phyloP scores from a whole-genome alignment of 2,329 filamentous ascomycete species.

The Fusarium mexicanum region DNA sequence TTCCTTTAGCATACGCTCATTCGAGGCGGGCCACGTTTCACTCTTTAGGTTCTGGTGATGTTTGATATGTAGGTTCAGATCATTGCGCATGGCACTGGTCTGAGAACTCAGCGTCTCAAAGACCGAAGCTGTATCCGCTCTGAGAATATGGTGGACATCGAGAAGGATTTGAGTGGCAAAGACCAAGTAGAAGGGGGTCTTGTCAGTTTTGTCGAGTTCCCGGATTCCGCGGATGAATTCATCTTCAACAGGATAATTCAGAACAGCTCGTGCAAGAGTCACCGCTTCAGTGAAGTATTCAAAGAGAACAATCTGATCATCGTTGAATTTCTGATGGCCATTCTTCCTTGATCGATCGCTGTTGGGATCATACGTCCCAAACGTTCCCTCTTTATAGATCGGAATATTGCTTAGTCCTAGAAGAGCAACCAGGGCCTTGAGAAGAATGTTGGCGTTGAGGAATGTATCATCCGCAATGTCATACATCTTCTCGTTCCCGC shows the following conservation, averaged over 20 bases:
- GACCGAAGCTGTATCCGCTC: not conserved
- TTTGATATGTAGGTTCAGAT: not conserved
- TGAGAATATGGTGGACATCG: not conserved
- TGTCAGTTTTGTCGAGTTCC: not conserved
- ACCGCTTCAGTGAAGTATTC: not conserved
- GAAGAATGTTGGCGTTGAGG: not conserved
- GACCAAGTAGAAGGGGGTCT: not conserved
- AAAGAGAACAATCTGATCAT: not conserved
- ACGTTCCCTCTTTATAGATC: not conserved
- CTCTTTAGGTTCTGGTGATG: not conserved
- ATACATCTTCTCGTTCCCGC: not conserved
- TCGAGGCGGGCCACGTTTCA: not conserved
- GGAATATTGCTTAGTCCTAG: not conserved
- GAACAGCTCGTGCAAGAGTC: accelerated
- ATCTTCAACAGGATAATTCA: not conserved
- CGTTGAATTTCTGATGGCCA: not conserved
- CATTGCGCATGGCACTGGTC: not conserved
- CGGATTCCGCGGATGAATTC: not conserved
- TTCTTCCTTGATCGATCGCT: not conserved
- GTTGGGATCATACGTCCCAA: not conserved
- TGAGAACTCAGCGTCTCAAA: not conserved
- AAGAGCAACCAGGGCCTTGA: accelerated
- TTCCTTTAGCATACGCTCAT: accelerated
- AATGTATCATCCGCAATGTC: not conserved
- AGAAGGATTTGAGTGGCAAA: not conserved